phyloP scores from a whole-genome alignment of 1,284 basidiomycete species.

The Leccinum solheimii region DNA sequence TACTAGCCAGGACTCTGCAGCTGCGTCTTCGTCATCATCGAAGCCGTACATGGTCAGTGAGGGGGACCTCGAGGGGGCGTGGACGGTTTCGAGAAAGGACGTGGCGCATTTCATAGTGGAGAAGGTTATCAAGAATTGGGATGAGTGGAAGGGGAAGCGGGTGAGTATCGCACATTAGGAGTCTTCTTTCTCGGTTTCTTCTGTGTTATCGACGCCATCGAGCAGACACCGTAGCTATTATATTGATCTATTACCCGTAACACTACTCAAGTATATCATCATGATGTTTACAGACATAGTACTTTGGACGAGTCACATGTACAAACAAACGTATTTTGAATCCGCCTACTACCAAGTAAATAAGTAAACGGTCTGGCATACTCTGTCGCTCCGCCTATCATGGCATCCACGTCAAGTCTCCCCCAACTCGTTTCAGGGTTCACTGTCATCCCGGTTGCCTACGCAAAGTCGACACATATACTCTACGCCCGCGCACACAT shows the following conservation, averaged over 20 bases:
- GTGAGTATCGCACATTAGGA: slow-evolving; percentile 43
- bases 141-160: slow-evolving; percentile 49
- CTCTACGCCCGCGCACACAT: slow-evolving; percentile 62
- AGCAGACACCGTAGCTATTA: neutral
- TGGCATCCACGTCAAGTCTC: slow-evolving; percentile 17
- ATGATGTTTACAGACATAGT: too few relatives aligned
- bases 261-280: too few relatives aligned
- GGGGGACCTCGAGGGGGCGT: slow-evolving; percentile 42
- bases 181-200: neutral
- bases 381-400: neutral
- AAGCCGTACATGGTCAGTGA: slow-evolving; percentile 40
- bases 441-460: slow-evolving; percentile 57
- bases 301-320: too few relatives aligned
- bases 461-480: slow-evolving; percentile 57
- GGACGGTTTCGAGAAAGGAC: slow-evolving; percentile 62
- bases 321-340: neutral
- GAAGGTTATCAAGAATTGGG: slow-evolving; percentile 48
- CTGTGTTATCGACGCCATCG: neutral
- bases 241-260: neutral
- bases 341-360: neutral
- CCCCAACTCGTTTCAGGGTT: slow-evolving; percentile 46
- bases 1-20: neutral
- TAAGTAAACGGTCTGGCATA: neutral
- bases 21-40: neutral
- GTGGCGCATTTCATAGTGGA: slow-evolving; percentile 66